A percentile compares a stretch with the other conserved stretches of the same genome.
Evolutionary conservation across 2,329 filamentous ascomycete species (phyloP).

Genomic region (Fusarium pseudograminearum): DNA sequence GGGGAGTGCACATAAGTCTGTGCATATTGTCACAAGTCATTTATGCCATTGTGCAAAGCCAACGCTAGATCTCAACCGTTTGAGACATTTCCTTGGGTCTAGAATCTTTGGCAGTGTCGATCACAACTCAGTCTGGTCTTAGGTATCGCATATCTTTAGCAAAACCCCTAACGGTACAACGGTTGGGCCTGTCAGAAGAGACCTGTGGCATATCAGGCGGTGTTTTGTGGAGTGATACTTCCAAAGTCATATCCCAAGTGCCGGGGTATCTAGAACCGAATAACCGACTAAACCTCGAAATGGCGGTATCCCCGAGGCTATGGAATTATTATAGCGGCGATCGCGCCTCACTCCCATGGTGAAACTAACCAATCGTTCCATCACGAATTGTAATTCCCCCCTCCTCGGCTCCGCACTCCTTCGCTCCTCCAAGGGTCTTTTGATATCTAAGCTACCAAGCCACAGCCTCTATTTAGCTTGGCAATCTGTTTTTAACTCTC

Average conservation of each 20-base stretch:
- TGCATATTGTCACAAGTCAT: background rate
- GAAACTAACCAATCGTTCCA: slow-evolving; percentile 20
- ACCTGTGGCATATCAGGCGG: background rate
- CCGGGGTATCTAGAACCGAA: slow-evolving; percentile 4
- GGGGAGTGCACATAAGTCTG: background rate
- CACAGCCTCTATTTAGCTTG: slow-evolving; percentile 11
- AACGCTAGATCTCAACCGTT: background rate
- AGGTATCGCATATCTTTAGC: background rate
- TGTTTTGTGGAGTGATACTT: background rate
- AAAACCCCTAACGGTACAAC: background rate
- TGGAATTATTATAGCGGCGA: slow-evolving; percentile 8
- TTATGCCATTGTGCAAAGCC: background rate
- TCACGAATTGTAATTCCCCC: slow-evolving; percentile 28
- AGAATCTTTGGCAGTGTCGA: background rate
- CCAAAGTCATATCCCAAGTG: background rate
- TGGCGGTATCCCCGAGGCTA: slow-evolving; percentile 30
- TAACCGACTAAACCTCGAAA: slow-evolving; percentile 13
- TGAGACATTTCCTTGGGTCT: background rate
- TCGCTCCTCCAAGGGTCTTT: slow-evolving; percentile 16
- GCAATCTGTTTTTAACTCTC: slow-evolving; percentile 14
- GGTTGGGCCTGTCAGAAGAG: background rate
- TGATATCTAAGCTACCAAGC: slow-evolving; percentile 13
- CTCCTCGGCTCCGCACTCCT: slow-evolving; percentile 12
- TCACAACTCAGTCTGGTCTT: background rate
- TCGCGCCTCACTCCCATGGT: slow-evolving; percentile 10